Evolutionary conservation across 352 stramenopile species (phyloP), one percentile per base, ranked within the genome.

Genomic region (Thalassiosira livingstoniorum): DNA sequence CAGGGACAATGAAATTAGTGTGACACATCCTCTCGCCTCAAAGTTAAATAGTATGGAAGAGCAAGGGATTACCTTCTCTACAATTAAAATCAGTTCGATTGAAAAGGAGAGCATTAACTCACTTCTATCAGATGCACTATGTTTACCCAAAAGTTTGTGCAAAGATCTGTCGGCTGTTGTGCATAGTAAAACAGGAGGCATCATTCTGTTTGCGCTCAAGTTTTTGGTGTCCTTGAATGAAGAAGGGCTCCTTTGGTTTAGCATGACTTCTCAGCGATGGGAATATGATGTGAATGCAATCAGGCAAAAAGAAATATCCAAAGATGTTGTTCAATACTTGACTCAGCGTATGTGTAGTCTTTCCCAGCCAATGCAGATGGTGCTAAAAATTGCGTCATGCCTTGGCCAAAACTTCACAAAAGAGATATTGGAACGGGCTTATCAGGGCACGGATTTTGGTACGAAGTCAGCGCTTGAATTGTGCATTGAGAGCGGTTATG

Each of bases 221-320:
- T 82, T 86, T 23, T 64, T 86, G 51, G 53, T 35, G n/a, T 82
- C 73, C 27, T 54, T 86, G 0, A 76, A 82, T 55, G 66, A 86
- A 34, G 78, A 86, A 53, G 64, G 72, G 0, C 63, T 69, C 34
- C 53, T 86, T 10, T 82, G 70, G 68, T 86, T 80, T 31, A 82
- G 57, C 31, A 57, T 69, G 34, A 86, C 34, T 54, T 47, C 51
- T 27, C 37, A 58, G 23, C 60, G 67, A 76, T 86, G 78, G 78
- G 65, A 76, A 60, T 83, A 62, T 57, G 42, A 83, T 57, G 51
- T 83, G 4, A 29, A 70, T 1, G 39, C 72, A 25, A 83, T 83
- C 54, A 23, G 32, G 27, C 5, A 29, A 11, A 78, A 84, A 55
- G 39, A 39, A 61, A 60, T 71, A 71, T 61, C 63, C 18, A 27